Evolutionary conservation across 352 stramenopile genomes (phyloP).

Genomic region (Blastocystis sp.): DNA sequence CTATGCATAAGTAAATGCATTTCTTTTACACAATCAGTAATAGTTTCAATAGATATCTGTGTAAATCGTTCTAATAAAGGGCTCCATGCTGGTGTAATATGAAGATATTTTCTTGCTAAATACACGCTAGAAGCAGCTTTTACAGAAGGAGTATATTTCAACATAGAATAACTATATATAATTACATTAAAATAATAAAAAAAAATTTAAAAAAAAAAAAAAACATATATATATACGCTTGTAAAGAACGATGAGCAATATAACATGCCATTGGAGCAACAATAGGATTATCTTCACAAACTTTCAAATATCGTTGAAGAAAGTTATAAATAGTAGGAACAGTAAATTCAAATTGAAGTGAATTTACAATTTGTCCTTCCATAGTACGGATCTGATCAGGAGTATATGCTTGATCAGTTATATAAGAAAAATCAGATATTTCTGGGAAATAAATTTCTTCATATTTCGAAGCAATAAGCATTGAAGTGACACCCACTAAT

Average conservation of each 20-base stretch:
- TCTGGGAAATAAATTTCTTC: slow-evolving; percentile 95
- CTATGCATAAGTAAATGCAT: too few relatives aligned
- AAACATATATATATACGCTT: slow-evolving; percentile 7
- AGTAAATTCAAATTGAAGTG: slow-evolving; percentile 80
- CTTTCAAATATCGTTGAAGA: slow-evolving; percentile 76
- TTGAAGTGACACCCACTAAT: slow-evolving; percentile 76
- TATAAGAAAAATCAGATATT: slow-evolving; percentile 84
- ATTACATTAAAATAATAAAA: slow-evolving; percentile 3
- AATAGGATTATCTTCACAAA: slow-evolving; percentile 49
- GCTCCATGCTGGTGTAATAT: slow-evolving; percentile 21
- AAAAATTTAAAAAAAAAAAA: slow-evolving; percentile 9
- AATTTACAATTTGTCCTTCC: slow-evolving; percentile 81
- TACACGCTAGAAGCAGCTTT: slow-evolving; percentile 84
- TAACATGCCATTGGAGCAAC: neutral
- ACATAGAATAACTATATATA: slow-evolving; percentile 54
- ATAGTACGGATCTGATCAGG: slow-evolving; percentile 63
- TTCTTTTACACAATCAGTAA: too few relatives aligned
- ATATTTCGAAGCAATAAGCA: slow-evolving; percentile 94
- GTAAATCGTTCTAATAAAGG: too few relatives aligned
- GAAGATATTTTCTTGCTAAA: slow-evolving; percentile 60
- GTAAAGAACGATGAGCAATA: slow-evolving; percentile 41
- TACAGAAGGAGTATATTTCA: slow-evolving; percentile 84
- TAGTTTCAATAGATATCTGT: too few relatives aligned
- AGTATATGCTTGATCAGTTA: slow-evolving; percentile 87
- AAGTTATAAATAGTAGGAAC: slow-evolving; percentile 79